phyloP scores from a whole-genome alignment of 2,329 filamentous ascomycete species.

The Microcyclosporella mali region DNA sequence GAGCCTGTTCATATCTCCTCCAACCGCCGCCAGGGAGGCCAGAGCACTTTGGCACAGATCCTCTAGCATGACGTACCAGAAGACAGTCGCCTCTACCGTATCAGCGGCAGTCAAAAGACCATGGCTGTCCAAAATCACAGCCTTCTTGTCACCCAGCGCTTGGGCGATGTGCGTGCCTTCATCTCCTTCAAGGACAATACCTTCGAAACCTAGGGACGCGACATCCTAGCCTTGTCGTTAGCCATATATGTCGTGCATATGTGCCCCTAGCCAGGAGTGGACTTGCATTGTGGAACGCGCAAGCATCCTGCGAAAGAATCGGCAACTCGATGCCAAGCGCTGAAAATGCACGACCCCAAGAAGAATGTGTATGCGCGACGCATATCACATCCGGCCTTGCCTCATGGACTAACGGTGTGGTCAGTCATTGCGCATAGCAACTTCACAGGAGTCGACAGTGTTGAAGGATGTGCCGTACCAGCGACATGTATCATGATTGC shows the following conservation, averaged over 20 bases:
- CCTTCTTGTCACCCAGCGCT: conserved; percentile 32
- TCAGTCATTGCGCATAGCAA: no score
- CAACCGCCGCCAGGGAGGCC: conserved; percentile 52
- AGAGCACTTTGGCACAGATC: conserved; percentile 33
- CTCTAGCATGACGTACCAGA: conserved; percentile 21
- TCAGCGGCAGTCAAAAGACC: conserved; percentile 38
- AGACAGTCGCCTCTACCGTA: conserved; percentile 32
- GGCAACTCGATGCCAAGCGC: conserved; percentile 35
- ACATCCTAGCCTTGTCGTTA: no score
- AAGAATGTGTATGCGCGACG: conserved; percentile 36
- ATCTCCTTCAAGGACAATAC: conserved; percentile 36
- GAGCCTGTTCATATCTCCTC: conserved; percentile 54
- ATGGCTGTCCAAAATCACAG: conserved; percentile 34
- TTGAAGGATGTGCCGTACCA: no score
- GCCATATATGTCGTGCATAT: no score
- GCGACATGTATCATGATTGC: conserved; percentile 39
- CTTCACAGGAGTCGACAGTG: no score
- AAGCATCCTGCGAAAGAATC: conserved; percentile 38
- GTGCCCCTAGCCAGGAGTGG: no score
- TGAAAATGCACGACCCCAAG: conserved; percentile 37
- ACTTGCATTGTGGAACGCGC: conserved; percentile 30
- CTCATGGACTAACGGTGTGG: no score
- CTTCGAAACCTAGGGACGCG: conserved; percentile 34
- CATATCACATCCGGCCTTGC: conserved; percentile 38
- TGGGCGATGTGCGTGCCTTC: conserved; percentile 38